Evolutionary conservation across 306 rosid genomes (phyloP).

Genomic region (Medicago arabica): DNA sequence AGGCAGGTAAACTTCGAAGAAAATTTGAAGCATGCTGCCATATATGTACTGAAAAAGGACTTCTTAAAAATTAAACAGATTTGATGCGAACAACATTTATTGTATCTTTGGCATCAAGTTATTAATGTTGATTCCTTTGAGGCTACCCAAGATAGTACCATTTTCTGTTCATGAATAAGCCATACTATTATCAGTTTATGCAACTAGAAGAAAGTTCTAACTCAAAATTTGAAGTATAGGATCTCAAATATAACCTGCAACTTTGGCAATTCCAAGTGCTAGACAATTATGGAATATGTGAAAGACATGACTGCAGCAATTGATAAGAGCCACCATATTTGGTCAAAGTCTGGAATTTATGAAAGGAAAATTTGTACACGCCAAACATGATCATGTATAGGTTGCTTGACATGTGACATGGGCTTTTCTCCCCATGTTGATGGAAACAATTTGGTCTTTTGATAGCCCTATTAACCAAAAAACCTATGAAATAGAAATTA

Average conservation of each 20-base stretch:
- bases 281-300: slow-evolving; percentile 62
- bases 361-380: slow-evolving; percentile 48
- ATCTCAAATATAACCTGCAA: slow-evolving; percentile 56
- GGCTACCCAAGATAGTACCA: slow-evolving; percentile 53
- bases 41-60: no score
- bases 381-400: slow-evolving; percentile 59
- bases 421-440: slow-evolving; percentile 40
- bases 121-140: slow-evolving; percentile 52
- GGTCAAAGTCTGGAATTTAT: slow-evolving; percentile 71
- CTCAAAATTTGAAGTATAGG: not conserved
- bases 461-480: slow-evolving; percentile 55
- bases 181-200: slow-evolving; percentile 19
- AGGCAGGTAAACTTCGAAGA: no score
- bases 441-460: slow-evolving; percentile 60
- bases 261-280: slow-evolving; percentile 62
- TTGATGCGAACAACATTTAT: no score
- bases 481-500: slow-evolving; percentile 8
- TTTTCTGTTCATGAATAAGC: slow-evolving; percentile 50
- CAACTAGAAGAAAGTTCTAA: not conserved
- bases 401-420: slow-evolving; percentile 63
- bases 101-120: no score
- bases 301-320: slow-evolving; percentile 73
- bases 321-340: slow-evolving; percentile 70
- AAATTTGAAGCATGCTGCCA: no score
- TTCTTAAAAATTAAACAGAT: no score